Conservation (phyloP, 2,329 filamentous ascomycete genomes). For the Ascochyta rabiei region DNA sequence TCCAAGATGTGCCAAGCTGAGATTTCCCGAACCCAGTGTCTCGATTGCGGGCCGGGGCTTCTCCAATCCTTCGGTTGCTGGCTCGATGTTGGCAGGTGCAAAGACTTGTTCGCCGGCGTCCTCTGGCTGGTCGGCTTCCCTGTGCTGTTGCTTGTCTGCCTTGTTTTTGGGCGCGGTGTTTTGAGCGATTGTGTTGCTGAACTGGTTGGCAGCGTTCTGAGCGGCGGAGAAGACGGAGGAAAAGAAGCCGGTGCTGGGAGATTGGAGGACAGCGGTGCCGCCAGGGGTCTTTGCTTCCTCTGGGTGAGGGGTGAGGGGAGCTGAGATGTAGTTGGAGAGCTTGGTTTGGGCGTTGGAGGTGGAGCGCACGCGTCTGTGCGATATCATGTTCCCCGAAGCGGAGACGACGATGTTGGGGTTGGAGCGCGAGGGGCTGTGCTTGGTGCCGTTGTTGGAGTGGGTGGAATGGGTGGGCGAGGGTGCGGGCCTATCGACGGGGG, state of each 20-base stretch:
- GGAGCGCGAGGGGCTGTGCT: conserved; percentile 44
- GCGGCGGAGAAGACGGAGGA: conserved; percentile 91
- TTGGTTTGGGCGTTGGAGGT: conserved; percentile 74
- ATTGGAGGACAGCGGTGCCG: conserved; percentile 56
- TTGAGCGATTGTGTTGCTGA: conserved; percentile 77
- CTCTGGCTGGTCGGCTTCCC: conserved; percentile 36
- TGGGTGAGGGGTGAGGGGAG: conserved; percentile 74
- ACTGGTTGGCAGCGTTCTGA: conserved; percentile 82
- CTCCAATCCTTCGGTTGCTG: conserved; percentile 27
- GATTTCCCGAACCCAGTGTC: conserved; percentile 85
- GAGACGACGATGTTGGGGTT: conserved; percentile 63
- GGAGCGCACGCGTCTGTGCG: conserved; percentile 69
- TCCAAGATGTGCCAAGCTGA: conserved; percentile 88
- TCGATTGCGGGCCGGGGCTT: conserved; percentile 76
- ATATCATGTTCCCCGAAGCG: conserved; percentile 73
- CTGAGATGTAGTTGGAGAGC: conserved; percentile 72
- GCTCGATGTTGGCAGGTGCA: conserved; percentile 36
- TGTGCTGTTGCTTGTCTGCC: conserved; percentile 15
- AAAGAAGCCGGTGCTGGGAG: conserved; percentile 72
- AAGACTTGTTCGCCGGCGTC: conserved; percentile 52
- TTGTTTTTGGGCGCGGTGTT: conserved; percentile 57
- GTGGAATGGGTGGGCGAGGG: conserved; percentile 42
- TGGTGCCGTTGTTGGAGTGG: conserved; percentile 29
- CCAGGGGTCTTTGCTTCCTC: conserved; percentile 70
- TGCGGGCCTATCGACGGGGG: conserved; percentile 59